Evolutionary conservation across 805 yeast genomes (phyloP), one percentile per base, ranked within the genome.

Genomic region (Candida lessepsii): DNA sequence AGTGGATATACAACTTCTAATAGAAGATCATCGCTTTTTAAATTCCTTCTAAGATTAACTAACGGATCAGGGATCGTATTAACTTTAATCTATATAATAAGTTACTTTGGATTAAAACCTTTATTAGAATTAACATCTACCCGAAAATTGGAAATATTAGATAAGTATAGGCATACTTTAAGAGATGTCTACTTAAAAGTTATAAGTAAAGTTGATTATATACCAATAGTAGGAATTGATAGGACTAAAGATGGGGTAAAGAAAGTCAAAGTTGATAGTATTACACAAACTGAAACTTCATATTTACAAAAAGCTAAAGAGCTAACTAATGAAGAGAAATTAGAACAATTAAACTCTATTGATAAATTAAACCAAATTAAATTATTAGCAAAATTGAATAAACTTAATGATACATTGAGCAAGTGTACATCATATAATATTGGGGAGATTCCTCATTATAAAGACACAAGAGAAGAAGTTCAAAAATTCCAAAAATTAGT

Each of bases 141-240:
- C 5, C 55, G 70, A 11, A 47, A 67, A n/a, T 50, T 59, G 9
- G 72, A 68, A 27, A 50, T 63, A 5, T 52, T 65, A 21, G 70
- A 66, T 26, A 46, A 50, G 15, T 62, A 59, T 43, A 40, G 73
- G 5, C 51, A 46, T 20, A 58, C 50, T 34, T 48, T 67, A 19
- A 52, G 73, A 35, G 72, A 65, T 44, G 48, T 59, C 29, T 69
- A 65, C 45, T 47, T 69, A 17, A 58, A 53, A 25, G 44, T 61
- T 24, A 56, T 67, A 10, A 54, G 64, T 8, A 49, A 58, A 29
- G 71, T 69, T 6, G 57, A 59, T 27, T 44, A 63, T 29, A 65
- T 69, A 5, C 74, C 74, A 3, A 64, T 67, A 16, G 68, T 68
- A 15, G 63, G 65, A n/a, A 51, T 65, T 7, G 53, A 56, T 27